These are phyloP conservation scores for Tricholomella constricta DNA, from an alignment of 768 basidiomycete genomes.

Conservation along the genomic window DNA sequence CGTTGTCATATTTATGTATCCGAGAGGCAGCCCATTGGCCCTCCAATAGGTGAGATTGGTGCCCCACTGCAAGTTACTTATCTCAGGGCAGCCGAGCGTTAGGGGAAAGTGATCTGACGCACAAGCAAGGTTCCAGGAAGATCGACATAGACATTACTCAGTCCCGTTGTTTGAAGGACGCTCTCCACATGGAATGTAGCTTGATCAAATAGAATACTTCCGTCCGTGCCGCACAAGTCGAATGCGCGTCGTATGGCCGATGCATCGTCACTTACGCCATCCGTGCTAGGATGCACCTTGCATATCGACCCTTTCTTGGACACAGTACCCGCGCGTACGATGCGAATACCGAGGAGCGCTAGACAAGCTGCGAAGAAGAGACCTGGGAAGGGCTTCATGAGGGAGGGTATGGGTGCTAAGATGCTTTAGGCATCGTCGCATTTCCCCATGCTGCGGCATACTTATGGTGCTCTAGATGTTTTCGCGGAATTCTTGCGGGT, in stretches of 20 bases:
- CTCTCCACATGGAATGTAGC: slow-evolving; percentile 36
- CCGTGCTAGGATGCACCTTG: slow-evolving; percentile 19
- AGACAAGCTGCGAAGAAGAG: slow-evolving; percentile 20
- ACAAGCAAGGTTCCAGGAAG: slow-evolving; percentile 37
- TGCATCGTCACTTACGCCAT: slow-evolving; percentile 24
- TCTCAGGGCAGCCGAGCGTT: too few species aligned
- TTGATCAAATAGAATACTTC: slow-evolving; percentile 29
- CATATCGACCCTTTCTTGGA: slow-evolving; percentile 11
- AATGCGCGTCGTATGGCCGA: slow-evolving; percentile 27
- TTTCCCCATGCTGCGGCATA: background rate
- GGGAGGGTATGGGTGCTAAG: background rate
- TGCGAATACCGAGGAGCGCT: slow-evolving; percentile 17
- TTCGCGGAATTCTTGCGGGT: background rate
- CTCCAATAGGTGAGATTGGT: slow-evolving; percentile 41
- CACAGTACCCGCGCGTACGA: slow-evolving; percentile 3
- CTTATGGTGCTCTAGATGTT: background rate
- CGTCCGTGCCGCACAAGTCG: slow-evolving; percentile 13
- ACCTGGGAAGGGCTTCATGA: slow-evolving; percentile 16
- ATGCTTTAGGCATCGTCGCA: too few species aligned
- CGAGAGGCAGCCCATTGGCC: slow-evolving; percentile 32
- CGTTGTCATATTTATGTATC: slow-evolving; percentile 38
- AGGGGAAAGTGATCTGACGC: slow-evolving; percentile 4
- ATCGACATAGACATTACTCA: slow-evolving; percentile 34
- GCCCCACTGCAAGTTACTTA: slow-evolving; percentile 32
- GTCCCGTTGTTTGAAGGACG: slow-evolving; percentile 33